Percentiles rank a stretch among this genome's conserved stretches.
These are phyloP conservation scores for Vitis hybrid DNA, from an alignment of 177 flowering plant species.

Conservation along the genomic window DNA sequence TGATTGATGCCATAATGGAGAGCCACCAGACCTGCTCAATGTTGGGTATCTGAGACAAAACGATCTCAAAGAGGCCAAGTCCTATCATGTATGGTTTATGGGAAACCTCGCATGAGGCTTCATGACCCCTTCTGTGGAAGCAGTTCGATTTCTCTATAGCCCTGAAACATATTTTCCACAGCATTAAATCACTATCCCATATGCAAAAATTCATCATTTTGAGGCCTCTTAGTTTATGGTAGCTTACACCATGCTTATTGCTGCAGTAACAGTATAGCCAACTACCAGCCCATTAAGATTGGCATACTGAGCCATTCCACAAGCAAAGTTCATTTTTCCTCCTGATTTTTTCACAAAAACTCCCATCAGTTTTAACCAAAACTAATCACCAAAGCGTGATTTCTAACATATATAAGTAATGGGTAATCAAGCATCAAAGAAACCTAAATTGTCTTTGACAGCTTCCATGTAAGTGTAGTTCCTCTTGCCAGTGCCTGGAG, in stretches of 20 bases:
- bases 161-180: constrained; percentile 18
- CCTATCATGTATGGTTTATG: constrained; percentile 29
- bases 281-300: constrained; percentile 29
- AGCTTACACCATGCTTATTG: constrained; percentile 52
- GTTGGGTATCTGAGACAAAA: constrained; percentile 54
- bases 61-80: constrained; percentile 34
- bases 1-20: constrained; percentile 47
- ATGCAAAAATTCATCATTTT: too few species aligned
- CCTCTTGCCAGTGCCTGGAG: constrained; percentile 32
- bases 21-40: constrained; percentile 46
- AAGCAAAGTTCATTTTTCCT: constrained; percentile 25
- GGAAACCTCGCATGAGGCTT: constrained; percentile 31
- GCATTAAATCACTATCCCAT: neutral
- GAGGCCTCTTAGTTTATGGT: too few species aligned
- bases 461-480: constrained; percentile 43
- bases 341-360: constrained; percentile 29
- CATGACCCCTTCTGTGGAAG: constrained; percentile 35
- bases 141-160: constrained; percentile 44
- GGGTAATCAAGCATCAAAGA: neutral
- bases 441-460: constrained; percentile 37
- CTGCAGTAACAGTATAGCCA: constrained; percentile 47
- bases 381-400: too few species aligned
- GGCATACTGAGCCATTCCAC: constrained; percentile 40
- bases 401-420: too few species aligned
- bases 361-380: neutral